Evolutionary conservation across 768 basidiomycete species (phyloP), one percentile per base, ranked within the genome.

Genomic region (Inosperma sp.): DNA sequence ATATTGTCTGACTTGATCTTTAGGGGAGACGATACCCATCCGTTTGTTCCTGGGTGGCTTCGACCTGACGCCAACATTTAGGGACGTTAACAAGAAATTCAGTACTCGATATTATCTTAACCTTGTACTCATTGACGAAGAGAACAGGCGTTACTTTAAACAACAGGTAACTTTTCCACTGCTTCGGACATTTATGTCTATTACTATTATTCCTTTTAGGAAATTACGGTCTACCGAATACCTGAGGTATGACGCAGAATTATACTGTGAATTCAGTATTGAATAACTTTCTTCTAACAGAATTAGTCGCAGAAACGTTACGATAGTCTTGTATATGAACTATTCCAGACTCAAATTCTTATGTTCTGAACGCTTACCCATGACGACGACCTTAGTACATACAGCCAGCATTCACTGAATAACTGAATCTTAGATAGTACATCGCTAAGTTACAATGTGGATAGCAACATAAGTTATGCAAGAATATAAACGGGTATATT

Each of bases 41-140:
- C 86, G 95, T 41, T 75, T 98, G 22, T 99, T 97, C 81, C 81
- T 98, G 2, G 95, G 95, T 34, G 96, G 96, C 3, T 99, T 98
- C 66, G 96, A 99, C 68, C 75, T 99, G 50, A 98, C 96, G 1
- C 96, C 96, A 2, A 99, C 96, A 14, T 98, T 97, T 82, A 82
- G 96, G 19, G 95, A 98, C 57, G 92, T 98, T 56, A 98, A 98
- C 80, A 98, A 99, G 79, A 97, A 94, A 72, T 99, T 99, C 70
- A 93, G 88, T 65, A 88, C 88, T 33, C 78, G 96, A 52, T 99
- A 98, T 69, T 98, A 98, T 68, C 81, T 98, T 56, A 99, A 99
- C 65, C 75, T 98, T 25, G 96, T 99, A 3, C 80, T 98, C 48
- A 92, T 98, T 47, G 96, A 98, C 65, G 94, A 98, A 66, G 95